Base-by-base conservation (phyloP, 2,329 filamentous ascomycete species). In the Bipolaris sorokiniana region DNA sequence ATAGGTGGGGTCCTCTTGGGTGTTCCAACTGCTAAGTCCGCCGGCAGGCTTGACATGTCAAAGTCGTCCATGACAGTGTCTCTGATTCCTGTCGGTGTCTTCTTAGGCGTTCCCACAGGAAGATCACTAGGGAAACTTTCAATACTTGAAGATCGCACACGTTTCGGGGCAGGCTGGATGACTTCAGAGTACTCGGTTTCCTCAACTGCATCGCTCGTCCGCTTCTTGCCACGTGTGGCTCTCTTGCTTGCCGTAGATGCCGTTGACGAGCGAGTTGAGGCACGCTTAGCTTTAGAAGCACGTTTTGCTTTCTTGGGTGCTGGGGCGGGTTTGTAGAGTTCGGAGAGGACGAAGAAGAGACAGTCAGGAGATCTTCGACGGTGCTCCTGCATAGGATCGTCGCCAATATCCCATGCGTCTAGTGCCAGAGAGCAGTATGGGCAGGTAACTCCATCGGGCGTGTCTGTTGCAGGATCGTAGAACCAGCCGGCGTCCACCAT, bases 401-500 rank as follows among this genome's bases (percentile, higher is more conserved):
- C 95, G 57, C 89, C 88, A 1, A 90, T 89, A 72, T 98, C 95
- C 95, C 96, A 99, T 6, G 92, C 92, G 75, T 98, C 94, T 10
- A 99, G 84, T 10, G 90, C 92, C 15, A 98, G 79, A 55, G 90
- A 87, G 79, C 95, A 99, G 78, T 98, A 97, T 26, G 90, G 84
- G 74, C 95, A 99, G 10, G 90, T 95, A 9, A 91, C 91, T 79
- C 94, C 91, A 75, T 99, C 95, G 63, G 95, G 89, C 11, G 88
- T 91, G 41, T 94, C 92, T 41, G 86, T 79, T 5, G 87, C 91
- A 0, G 95, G 93, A 22, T 92, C 96, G 77, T 93, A 97, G 72
- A 90, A 92, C 93, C 94, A 99, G 10, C 95, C 95, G 26, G 92
- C 91, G 64, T 94, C 91, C 33, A 91, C 91, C 80, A 98, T 88